Evolutionary conservation across 1,284 basidiomycete species (phyloP).

Genomic region (Austroboletus niveus): DNA sequence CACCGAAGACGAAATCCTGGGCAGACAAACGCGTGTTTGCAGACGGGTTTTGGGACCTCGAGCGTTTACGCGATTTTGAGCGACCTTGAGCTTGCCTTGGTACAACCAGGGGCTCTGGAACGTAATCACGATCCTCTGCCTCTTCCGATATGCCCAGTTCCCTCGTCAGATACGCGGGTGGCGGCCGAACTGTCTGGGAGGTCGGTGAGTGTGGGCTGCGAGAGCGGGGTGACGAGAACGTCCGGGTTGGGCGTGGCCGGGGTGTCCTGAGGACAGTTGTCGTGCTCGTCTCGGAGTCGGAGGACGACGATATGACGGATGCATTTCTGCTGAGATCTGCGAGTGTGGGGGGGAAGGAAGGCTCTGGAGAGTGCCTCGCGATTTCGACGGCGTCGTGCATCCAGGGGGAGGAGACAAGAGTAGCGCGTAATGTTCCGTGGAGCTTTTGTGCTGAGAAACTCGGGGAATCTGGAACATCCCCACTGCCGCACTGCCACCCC

Average conservation of each 20-base stretch:
- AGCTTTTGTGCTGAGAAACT: conserved; percentile 8
- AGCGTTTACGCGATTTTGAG: conserved; percentile 37
- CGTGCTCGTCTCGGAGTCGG: conserved; percentile 54
- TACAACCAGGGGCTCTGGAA: conserved; percentile 8
- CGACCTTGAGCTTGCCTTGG: conserved; percentile 14
- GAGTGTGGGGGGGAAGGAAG: conserved; percentile 41
- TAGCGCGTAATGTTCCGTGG: background rate
- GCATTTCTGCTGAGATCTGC: conserved; percentile 72
- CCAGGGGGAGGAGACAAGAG: background rate
- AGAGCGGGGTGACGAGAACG: conserved; percentile 65
- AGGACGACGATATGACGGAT: conserved; percentile 70
- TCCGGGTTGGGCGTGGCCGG: conserved; percentile 59
- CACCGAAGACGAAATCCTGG: conserved; percentile 69
- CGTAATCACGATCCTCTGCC: conserved; percentile 14
- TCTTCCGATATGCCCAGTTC: conserved; percentile 51
- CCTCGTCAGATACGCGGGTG: conserved; percentile 59
- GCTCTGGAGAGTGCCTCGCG: conserved; percentile 2
- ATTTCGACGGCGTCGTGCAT: conserved; percentile 13
- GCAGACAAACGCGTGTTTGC: conserved; percentile 46
- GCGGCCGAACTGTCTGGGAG: conserved; percentile 42
- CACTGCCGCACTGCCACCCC: conserved; percentile 24
- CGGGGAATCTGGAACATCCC: conserved; percentile 19
- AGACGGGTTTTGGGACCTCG: conserved; percentile 47
- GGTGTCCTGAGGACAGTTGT: conserved; percentile 43
- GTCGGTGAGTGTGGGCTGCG: conserved; percentile 50